Percentiles rank a stretch among this genome's conserved stretches.
These are phyloP conservation scores for Astrothelium subdiscretum DNA, from an alignment of 495 filamentous ascomycete genomes.

Conservation along the genomic window DNA sequence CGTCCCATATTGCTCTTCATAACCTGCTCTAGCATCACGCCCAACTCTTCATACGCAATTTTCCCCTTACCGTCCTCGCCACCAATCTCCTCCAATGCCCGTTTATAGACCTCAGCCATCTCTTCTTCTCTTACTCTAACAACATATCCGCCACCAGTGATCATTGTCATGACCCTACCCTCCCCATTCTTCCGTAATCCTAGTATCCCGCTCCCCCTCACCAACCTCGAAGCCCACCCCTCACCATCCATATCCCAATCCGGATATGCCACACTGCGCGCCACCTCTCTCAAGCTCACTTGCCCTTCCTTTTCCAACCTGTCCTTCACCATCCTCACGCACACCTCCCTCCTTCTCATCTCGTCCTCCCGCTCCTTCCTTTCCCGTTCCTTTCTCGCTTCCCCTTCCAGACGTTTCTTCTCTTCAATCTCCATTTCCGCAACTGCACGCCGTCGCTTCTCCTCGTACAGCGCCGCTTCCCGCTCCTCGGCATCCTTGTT, in stretches of 20 bases:
- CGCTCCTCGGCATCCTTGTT: slow-evolving; percentile 27
- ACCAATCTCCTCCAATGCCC: slow-evolving; percentile 1
- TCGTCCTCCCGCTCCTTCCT: slow-evolving; percentile 21
- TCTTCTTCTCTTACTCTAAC: slow-evolving; percentile 19
- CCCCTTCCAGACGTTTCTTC: slow-evolving; percentile 21
- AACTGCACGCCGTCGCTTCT: slow-evolving; percentile 28
- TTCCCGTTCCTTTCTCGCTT: slow-evolving; percentile 22
- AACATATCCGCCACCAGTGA: slow-evolving; percentile 24
- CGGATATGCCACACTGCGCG: slow-evolving; percentile 15
- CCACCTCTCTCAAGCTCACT: slow-evolving; percentile 22
- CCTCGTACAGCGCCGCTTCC: slow-evolving; percentile 27
- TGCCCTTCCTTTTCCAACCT: slow-evolving; percentile 19
- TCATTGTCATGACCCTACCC: slow-evolving; percentile 14
- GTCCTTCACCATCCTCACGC: slow-evolving; percentile 21
- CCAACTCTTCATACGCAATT: slow-evolving; percentile 15
- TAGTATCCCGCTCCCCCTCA: slow-evolving; percentile 20
- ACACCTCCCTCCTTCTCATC: slow-evolving; percentile 22
- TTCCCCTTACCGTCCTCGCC: slow-evolving; percentile 9
- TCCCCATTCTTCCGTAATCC: slow-evolving; percentile 7
- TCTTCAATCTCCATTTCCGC: slow-evolving; percentile 31
- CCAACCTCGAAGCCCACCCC: slow-evolving; percentile 25
- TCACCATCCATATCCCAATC: slow-evolving; percentile 12
- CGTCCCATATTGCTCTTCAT: slow-evolving; percentile 12
- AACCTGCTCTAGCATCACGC: slow-evolving; percentile 13
- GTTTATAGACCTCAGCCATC: slow-evolving; percentile 21